Conservation (phyloP, 768 basidiomycete species). For the Suillus sp. region DNA sequence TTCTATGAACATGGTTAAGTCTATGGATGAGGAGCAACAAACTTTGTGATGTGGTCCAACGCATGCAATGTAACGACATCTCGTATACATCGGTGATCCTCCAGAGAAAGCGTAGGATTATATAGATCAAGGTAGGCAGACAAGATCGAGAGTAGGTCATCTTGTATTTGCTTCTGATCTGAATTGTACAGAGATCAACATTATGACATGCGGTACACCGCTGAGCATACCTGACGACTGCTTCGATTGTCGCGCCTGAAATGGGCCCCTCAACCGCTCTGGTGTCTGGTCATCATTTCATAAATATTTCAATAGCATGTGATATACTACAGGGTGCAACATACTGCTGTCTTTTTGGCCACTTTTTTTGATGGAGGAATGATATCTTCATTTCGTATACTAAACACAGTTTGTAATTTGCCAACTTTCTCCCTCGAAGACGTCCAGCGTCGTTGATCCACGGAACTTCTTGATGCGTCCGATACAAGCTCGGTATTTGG, state of each 20-base stretch:
- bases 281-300: constrained; percentile 44
- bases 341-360: constrained; percentile 27
- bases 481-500: constrained; percentile 52
- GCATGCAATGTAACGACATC: constrained; percentile 78
- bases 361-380: constrained; percentile 30
- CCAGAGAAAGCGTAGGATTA: constrained; percentile 63
- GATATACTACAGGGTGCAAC: constrained; percentile 10
- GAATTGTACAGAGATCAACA: constrained; percentile 14
- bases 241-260: constrained; percentile 55
- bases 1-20: constrained; percentile 1
- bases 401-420: constrained; percentile 55
- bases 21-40: constrained; percentile 8
- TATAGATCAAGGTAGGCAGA: constrained; percentile 78
- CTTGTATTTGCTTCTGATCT: constrained; percentile 61
- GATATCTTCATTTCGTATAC: constrained; percentile 44
- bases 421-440: constrained; percentile 49
- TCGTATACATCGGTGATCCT: constrained; percentile 61
- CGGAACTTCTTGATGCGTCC: constrained; percentile 49
- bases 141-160: constrained; percentile 65
- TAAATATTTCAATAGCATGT: not conserved
- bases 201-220: not conserved
- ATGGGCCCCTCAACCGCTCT: constrained; percentile 57
- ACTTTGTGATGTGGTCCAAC: constrained; percentile 92
- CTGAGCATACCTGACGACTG: constrained; percentile 48
- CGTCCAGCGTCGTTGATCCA: constrained; percentile 61